phyloP scores from a whole-genome alignment of 31 red algal genomes.

The Bonnemaisonia californica region DNA sequence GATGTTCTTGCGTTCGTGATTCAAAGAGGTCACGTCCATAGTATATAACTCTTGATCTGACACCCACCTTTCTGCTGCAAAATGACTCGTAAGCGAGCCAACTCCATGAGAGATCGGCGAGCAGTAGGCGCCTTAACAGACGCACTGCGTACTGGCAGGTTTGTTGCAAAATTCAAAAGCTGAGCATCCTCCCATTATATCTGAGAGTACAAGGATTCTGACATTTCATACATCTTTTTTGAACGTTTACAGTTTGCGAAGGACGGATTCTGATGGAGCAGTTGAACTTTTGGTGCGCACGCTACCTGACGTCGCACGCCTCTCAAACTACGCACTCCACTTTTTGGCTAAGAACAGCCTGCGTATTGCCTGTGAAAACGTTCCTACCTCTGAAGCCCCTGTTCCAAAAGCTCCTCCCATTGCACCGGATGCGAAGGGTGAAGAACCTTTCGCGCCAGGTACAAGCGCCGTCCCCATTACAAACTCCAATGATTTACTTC shows the following conservation, averaged over 20 bases:
- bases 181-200: neutral
- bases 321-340: constrained; percentile 36
- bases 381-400: constrained; percentile 7
- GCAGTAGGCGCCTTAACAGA: constrained; percentile 45
- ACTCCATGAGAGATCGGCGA: constrained; percentile 27
- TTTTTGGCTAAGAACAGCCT: constrained; percentile 39
- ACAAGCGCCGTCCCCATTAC: neutral
- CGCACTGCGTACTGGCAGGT: constrained; percentile 62
- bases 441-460: neutral
- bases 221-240: neutral
- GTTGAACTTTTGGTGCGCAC: constrained; percentile 35
- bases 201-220: no score
- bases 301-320: constrained; percentile 50
- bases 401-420: neutral
- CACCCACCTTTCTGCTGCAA: no score
- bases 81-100: constrained; percentile 35
- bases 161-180: no score
- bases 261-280: constrained; percentile 13
- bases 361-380: constrained; percentile 22
- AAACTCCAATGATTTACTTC: constrained; percentile 68
- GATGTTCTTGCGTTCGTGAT: no score
- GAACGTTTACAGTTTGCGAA: constrained; percentile 28
- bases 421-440: neutral
- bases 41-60: no score
- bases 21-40: no score